A percentile compares a stretch with the other conserved stretches of the same genome.
Conservation (phyloP, 768 basidiomycete species). For the Mrakia blollopis region DNA sequence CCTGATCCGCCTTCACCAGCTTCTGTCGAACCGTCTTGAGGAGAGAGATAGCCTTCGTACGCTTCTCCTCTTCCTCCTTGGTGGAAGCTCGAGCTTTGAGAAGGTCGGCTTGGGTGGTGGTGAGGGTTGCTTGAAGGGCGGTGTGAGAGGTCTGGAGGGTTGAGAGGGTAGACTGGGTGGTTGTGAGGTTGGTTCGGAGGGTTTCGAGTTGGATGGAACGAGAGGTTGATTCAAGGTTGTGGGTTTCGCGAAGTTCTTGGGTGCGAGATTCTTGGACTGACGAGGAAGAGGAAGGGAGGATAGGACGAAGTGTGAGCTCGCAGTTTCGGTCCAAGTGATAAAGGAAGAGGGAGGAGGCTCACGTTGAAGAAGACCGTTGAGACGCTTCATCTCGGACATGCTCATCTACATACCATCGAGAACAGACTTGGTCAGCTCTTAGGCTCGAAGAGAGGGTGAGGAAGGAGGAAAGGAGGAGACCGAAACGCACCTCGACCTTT, state of each 20-base stretch:
- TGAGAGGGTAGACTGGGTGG: constrained; percentile 66
- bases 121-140: constrained; percentile 40
- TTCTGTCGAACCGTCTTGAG: constrained; percentile 95
- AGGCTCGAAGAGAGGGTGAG: background rate
- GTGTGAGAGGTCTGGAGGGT: constrained; percentile 58
- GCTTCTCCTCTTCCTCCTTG: constrained; percentile 97
- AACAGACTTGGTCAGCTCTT: background rate
- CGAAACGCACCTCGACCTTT: constrained; percentile 63
- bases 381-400: constrained; percentile 70
- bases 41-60: constrained; percentile 83
- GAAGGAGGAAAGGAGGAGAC: background rate
- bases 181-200: constrained; percentile 57
- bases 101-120: constrained; percentile 58
- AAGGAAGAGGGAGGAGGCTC: constrained; percentile 37
- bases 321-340: background rate
- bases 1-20: constrained; percentile 92
- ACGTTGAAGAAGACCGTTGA: constrained; percentile 71
- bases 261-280: constrained; percentile 78
- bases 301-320: background rate
- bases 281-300: background rate
- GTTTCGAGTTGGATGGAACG: constrained; percentile 68
- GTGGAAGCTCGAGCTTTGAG: constrained; percentile 57
- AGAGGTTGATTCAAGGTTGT: constrained; percentile 71
- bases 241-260: constrained; percentile 78
- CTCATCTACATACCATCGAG: constrained; percentile 50